A percentile compares a stretch with the other conserved stretches of the same genome.
These are phyloP conservation scores for Rhexocercosporidium sp. DNA, from an alignment of 2,329 filamentous ascomycete genomes.

Conservation along the genomic window DNA sequence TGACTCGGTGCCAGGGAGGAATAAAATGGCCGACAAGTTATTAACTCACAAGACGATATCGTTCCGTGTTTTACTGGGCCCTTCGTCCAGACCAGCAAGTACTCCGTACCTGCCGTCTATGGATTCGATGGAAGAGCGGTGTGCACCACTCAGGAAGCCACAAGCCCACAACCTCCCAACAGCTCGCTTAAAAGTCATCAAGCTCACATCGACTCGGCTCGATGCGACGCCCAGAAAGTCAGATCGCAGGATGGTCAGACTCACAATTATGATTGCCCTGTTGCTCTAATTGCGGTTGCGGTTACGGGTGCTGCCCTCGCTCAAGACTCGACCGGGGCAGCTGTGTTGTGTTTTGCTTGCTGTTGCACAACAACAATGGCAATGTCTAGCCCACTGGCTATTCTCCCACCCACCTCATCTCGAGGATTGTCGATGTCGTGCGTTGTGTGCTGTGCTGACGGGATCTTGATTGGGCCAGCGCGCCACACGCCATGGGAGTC, in stretches of 20 bases:
- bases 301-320: background rate
- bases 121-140: conserved; percentile 14
- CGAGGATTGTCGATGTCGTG: conserved; percentile 33
- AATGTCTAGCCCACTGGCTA: background rate
- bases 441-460: conserved; percentile 20
- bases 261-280: background rate
- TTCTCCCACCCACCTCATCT: conserved; percentile 12
- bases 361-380: background rate
- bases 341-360: conserved; percentile 1
- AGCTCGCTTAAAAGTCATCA: background rate
- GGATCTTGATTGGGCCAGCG: conserved; percentile 26
- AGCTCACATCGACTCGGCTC: background rate
- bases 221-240: conserved; percentile 2
- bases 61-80: conserved; percentile 1
- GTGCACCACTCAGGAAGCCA: conserved; percentile 12
- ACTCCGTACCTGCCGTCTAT: conserved; percentile 6
- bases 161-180: background rate
- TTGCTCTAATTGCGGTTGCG: background rate
- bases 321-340: conserved; percentile 2
- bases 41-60: background rate
- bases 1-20: background rate
- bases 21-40: conserved; percentile 1
- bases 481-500: conserved; percentile 28
- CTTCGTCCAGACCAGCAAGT: conserved; percentile 5
- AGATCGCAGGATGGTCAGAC: background rate